Evolutionary conservation across 2,329 filamentous ascomycete species (phyloP), one percentile per base, ranked within the genome.

Genomic region (Eutypa lata): DNA sequence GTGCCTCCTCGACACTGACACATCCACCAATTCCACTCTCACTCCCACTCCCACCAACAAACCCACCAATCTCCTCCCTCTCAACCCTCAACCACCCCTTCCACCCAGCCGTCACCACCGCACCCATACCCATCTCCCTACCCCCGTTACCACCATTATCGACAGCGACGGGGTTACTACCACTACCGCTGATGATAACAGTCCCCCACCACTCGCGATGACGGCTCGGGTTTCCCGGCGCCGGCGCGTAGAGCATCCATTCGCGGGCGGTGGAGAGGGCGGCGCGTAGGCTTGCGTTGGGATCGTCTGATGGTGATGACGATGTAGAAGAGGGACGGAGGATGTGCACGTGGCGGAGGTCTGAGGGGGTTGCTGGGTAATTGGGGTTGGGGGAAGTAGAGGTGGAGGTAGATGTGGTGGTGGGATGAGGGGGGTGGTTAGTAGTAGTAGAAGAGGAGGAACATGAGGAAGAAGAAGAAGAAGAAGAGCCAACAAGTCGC

Each of bases 161-260:
- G 2, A 18, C 37, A 8, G 65, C 60, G 42, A 71, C 54, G 48
- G 71, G 61, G 19, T 71, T 69, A 1, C 67, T 66, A 5, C 66
- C 66, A 26, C 65, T 57, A 1, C 73, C 73, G 10, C 78, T 79
- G 38, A 83, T 59, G 5, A 84, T 74, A 24, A 84, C 59, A 2
- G 78, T 81, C n/a, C 82, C 81, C 81, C 82, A 84, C 75, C 77
- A 82, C 54, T 76, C 73, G 3, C 81, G 73, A 24, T 60, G 65
- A 5, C 71, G 69, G 56, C 77, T 82, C 37, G 60, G 63, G 54
- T 73, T 72, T 6, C 35, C 6, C 7, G 63, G 53, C 3, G 73
- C 72, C 7, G 63, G 53, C 3, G 73, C 72, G 63, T 84, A 84
- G 5, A 83, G 66, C 71, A 83, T 79, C 61, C 74, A 76, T 42